A percentile compares a stretch with the other conserved stretches of the same genome.
These are phyloP conservation scores for Wallacemonas sp. DNA, from an alignment of 208 protist species.

Conservation along the genomic window DNA sequence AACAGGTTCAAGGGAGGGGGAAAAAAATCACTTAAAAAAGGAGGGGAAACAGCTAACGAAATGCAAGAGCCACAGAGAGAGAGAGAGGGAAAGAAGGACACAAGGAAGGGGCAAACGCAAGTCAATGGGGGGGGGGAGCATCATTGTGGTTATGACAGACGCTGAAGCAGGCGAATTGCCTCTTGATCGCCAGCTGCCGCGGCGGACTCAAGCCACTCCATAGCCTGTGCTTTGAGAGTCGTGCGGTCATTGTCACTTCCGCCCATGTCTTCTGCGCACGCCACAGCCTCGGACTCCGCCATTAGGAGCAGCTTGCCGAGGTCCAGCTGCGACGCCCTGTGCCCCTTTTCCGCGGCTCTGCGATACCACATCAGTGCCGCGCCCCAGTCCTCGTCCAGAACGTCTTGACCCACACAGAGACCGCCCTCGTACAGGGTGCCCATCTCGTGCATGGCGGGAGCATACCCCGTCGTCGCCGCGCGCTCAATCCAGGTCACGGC, in stretches of 20 bases:
- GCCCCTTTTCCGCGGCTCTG: slow-evolving; percentile 47
- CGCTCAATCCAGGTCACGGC: slow-evolving; percentile 64
- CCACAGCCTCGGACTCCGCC: slow-evolving; percentile 34
- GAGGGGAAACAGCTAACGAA: too few relatives aligned
- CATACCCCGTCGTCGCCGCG: slow-evolving; percentile 58
- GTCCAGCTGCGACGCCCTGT: slow-evolving; percentile 72
- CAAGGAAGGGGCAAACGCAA: neutral
- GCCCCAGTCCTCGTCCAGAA: slow-evolving; percentile 67
- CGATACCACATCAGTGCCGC: slow-evolving; percentile 72
- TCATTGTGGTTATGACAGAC: slow-evolving; percentile 15
- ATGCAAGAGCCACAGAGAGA: too few relatives aligned
- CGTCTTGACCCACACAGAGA: neutral
- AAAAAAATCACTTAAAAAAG: too few relatives aligned
- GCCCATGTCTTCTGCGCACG: too few relatives aligned
- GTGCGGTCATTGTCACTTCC: slow-evolving; percentile 14
- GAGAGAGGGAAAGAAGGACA: neutral
- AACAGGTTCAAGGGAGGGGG: too few relatives aligned
- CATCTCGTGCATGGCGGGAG: slow-evolving; percentile 82
- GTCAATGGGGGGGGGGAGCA: too few relatives aligned
- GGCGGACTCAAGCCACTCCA: slow-evolving; percentile 59
- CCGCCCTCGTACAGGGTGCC: slow-evolving; percentile 70
- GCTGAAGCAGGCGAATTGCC: slow-evolving; percentile 49
- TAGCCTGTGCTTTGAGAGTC: slow-evolving; percentile 30
- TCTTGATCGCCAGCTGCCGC: slow-evolving; percentile 58
- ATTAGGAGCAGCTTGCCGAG: slow-evolving; percentile 70